phyloP scores from a whole-genome alignment of 2,329 filamentous ascomycete genomes.

The Grosmannia huntii region DNA sequence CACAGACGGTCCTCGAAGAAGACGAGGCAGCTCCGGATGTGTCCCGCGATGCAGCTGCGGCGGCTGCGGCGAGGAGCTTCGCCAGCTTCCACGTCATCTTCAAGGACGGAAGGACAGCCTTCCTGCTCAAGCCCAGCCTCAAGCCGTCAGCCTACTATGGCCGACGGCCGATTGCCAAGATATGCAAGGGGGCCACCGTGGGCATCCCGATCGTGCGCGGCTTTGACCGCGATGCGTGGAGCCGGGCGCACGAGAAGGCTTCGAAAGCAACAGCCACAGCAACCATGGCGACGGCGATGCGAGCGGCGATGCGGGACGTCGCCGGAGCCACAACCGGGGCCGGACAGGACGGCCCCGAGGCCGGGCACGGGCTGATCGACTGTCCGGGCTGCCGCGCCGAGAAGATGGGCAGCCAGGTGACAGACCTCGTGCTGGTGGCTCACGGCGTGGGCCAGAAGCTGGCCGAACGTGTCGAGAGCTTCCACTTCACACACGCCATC shows the following conservation, averaged over 20 bases:
- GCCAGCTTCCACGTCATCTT: slow-evolving; percentile 76
- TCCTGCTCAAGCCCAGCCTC: slow-evolving; percentile 73
- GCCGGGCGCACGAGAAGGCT: slow-evolving; percentile 45
- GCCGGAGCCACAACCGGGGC: not conserved
- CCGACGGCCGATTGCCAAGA: slow-evolving; percentile 67
- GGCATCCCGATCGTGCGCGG: slow-evolving; percentile 83
- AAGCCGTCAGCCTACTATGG: slow-evolving; percentile 78
- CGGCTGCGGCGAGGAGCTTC: slow-evolving; percentile 41
- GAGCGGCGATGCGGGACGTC: not conserved
- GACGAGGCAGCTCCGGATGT: not conserved
- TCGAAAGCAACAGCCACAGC: slow-evolving; percentile 2
- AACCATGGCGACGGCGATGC: not conserved
- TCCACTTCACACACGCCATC: slow-evolving; percentile 93
- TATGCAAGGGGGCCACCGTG: slow-evolving; percentile 69
- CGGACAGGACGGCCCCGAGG: not conserved
- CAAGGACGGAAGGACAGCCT: slow-evolving; percentile 62
- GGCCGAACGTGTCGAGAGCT: slow-evolving; percentile 87
- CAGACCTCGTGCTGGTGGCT: slow-evolving; percentile 78
- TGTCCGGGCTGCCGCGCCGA: slow-evolving; percentile 52
- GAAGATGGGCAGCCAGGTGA: slow-evolving; percentile 55
- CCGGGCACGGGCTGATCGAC: slow-evolving; percentile 12
- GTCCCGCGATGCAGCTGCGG: slow-evolving; percentile 16
- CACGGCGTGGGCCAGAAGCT: slow-evolving; percentile 97
- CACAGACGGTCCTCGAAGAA: slow-evolving; percentile 15
- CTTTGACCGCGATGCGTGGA: slow-evolving; percentile 69